A percentile compares a stretch with the other conserved stretches of the same genome.
Conservation (phyloP, 1,139 yeast species). For the Pichia sp. region DNA sequence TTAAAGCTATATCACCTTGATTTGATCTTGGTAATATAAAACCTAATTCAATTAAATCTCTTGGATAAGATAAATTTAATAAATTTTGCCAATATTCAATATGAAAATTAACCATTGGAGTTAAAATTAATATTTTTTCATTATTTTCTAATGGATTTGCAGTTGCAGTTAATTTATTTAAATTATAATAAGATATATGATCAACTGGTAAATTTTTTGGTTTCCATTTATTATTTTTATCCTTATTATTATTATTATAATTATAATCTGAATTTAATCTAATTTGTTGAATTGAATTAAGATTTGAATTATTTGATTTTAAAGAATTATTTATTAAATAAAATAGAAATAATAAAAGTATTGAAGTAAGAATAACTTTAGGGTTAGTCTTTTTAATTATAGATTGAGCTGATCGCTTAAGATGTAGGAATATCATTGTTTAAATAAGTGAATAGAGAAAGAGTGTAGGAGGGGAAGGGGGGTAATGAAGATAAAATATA, state of each 20-base stretch:
- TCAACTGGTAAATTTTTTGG: slow-evolving; percentile 65
- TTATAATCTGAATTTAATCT: slow-evolving; percentile 6
- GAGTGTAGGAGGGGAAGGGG: no score
- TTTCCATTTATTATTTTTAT: slow-evolving; percentile 30
- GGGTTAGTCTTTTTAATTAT: no score
- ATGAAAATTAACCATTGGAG: slow-evolving; percentile 85
- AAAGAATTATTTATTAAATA: neutral
- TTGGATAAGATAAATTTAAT: slow-evolving; percentile 69
- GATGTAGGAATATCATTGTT: no score
- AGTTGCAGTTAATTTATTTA: slow-evolving; percentile 68
- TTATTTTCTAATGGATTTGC: slow-evolving; percentile 63
- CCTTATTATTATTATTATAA: neutral
- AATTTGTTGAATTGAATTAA: neutral
- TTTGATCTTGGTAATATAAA: slow-evolving; percentile 79
- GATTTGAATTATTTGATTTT: neutral
- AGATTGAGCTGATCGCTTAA: no score
- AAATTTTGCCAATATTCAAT: slow-evolving; percentile 85
- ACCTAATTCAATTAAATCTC: slow-evolving; percentile 78
- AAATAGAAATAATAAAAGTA: no score
- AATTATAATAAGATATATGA: slow-evolving; percentile 77
- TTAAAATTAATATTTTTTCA: slow-evolving; percentile 66
- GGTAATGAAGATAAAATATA: no score
- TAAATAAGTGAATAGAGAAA: no score
- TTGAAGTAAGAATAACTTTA: no score
- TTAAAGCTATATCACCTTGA: slow-evolving; percentile 76